Conservation (phyloP, 208 protist genomes). For the Trypanosoma boissoni region DNA sequence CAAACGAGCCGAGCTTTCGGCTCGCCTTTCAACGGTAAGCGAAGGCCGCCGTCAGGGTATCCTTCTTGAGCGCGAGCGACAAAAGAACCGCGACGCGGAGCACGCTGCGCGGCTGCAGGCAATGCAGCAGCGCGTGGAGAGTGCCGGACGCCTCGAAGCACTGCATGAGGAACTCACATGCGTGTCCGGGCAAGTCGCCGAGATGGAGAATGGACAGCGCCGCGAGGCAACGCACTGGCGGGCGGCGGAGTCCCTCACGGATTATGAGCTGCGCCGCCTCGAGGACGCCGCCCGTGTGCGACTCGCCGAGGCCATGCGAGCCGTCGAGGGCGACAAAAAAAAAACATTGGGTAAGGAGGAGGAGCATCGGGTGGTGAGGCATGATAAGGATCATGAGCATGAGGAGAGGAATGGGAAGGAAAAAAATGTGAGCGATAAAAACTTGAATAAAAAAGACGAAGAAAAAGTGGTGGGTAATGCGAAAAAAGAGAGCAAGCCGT, state of each 20-base stretch:
- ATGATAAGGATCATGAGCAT: too few species aligned
- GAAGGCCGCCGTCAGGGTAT: slow-evolving; percentile 17
- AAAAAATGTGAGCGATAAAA: too few species aligned
- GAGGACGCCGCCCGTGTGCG: slow-evolving; percentile 45
- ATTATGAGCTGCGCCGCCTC: slow-evolving; percentile 46
- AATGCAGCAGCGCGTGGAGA: slow-evolving; percentile 32
- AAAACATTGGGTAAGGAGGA: background rate
- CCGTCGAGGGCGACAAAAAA: slow-evolving; percentile 17
- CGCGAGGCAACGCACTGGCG: slow-evolving; percentile 62
- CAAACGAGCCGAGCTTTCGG: slow-evolving; percentile 55
- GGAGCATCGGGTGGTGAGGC: background rate
- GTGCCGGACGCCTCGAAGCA: slow-evolving; percentile 36
- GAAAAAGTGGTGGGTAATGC: too few species aligned
- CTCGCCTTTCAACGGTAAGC: slow-evolving; percentile 30
- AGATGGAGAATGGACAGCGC: slow-evolving; percentile 41
- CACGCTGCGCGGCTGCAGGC: slow-evolving; percentile 31
- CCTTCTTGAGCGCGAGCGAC: slow-evolving; percentile 28
- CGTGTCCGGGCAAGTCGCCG: slow-evolving; percentile 31
- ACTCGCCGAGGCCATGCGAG: slow-evolving; percentile 35
- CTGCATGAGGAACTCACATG: slow-evolving; percentile 38
- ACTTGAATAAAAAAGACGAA: too few species aligned
- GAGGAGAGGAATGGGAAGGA: too few species aligned
- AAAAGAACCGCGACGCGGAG: slow-evolving; percentile 41
- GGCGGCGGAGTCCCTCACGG: slow-evolving; percentile 39
- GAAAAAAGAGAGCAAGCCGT: too few species aligned